Evolutionary conservation across 306 rosid genomes (phyloP).

Genomic region (Cicer judaicum): DNA sequence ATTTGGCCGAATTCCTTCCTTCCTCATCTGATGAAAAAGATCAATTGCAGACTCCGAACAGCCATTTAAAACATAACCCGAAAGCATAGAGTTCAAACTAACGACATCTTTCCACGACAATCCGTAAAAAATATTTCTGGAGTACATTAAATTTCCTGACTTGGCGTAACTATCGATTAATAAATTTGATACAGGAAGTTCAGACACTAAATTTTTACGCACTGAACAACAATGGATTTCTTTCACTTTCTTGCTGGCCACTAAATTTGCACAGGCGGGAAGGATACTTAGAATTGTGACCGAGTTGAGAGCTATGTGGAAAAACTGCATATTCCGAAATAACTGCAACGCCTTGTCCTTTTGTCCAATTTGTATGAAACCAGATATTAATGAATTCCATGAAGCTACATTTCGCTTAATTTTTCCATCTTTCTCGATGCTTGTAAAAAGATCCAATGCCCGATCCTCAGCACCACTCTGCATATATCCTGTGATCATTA

Average conservation of each 20-base stretch:
- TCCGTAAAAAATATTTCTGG: slow-evolving; percentile 70
- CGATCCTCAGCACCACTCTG: slow-evolving; percentile 79
- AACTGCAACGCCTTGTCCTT: slow-evolving; percentile 74
- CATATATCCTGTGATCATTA: slow-evolving; percentile 86
- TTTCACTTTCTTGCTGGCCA: slow-evolving; percentile 67
- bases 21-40: slow-evolving; percentile 70
- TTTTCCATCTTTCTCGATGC: slow-evolving; percentile 80
- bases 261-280: slow-evolving; percentile 75
- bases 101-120: slow-evolving; percentile 73
- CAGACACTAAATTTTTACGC: slow-evolving; percentile 68
- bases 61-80: slow-evolving; percentile 80
- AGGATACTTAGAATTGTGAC: slow-evolving; percentile 81
- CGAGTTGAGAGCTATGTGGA: slow-evolving; percentile 59
- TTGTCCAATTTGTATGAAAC: slow-evolving; percentile 73
- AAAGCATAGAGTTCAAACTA: slow-evolving; percentile 84
- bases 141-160: slow-evolving; percentile 72
- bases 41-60: slow-evolving; percentile 62
- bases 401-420: slow-evolving; percentile 76
- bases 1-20: slow-evolving; percentile 63
- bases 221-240: slow-evolving; percentile 83
- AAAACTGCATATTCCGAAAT: slow-evolving; percentile 82
- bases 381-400: slow-evolving; percentile 88
- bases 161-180: slow-evolving; percentile 83
- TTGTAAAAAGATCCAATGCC: slow-evolving; percentile 79
- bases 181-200: slow-evolving; percentile 65